These are phyloP conservation scores for Metarhizium sp. DNA, from an alignment of 2,329 filamentous ascomycete species.

Conservation along the genomic window DNA sequence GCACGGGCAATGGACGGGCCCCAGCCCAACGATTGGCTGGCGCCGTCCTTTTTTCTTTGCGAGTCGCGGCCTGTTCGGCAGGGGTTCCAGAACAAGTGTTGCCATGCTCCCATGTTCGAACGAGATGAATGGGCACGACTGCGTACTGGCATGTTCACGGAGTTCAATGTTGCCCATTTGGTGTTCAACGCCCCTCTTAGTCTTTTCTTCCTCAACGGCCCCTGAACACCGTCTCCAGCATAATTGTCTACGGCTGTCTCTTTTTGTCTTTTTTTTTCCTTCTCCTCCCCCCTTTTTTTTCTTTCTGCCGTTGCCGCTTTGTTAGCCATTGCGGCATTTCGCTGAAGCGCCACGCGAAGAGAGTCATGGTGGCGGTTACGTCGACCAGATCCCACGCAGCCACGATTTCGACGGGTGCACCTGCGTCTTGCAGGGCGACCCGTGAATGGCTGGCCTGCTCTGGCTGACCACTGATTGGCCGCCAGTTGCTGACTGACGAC, in stretches of 20 bases:
- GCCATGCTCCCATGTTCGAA: too few species aligned
- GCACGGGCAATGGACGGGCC: background rate
- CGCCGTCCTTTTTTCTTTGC: too few species aligned
- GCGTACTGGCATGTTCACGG: too few species aligned
- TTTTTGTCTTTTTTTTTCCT: background rate
- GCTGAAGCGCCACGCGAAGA: background rate
- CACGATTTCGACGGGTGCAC: background rate
- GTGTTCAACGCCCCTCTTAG: too few species aligned
- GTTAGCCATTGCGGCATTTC: background rate
- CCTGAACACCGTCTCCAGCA: too few species aligned
- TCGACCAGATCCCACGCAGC: background rate
- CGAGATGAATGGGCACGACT: too few species aligned
- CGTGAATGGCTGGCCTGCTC: background rate
- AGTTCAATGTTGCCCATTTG: too few species aligned
- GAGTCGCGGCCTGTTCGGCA: too few species aligned
- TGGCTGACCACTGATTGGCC: background rate
- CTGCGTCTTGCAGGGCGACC: background rate
- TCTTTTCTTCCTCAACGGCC: too few species aligned
- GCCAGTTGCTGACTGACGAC: background rate
- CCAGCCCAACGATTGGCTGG: too few species aligned
- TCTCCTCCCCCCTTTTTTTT: background rate
- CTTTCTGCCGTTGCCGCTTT: background rate
- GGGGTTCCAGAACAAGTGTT: too few species aligned
- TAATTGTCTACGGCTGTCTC: background rate
- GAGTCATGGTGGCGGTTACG: background rate